Evolutionary conservation across 306 rosid genomes (phyloP).

Genomic region (Lathyrus tuberosus): DNA sequence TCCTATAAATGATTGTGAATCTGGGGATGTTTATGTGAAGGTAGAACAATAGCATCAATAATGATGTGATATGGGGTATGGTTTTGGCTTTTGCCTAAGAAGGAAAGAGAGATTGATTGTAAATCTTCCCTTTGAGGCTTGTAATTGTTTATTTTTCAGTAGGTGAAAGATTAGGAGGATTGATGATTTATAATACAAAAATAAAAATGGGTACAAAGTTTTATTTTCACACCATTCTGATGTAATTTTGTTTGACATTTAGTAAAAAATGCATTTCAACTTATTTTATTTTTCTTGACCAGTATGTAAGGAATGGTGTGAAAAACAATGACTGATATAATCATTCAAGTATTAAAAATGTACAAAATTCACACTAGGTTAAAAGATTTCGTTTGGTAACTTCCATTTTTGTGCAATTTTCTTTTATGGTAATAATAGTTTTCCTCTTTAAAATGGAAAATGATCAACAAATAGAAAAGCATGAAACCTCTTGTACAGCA

Average conservation of each 20-base stretch:
- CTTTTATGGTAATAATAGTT: neutral
- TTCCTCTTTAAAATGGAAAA: slow-evolving; percentile 2
- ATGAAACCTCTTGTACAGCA: neutral
- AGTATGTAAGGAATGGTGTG: neutral
- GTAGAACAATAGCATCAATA: slow-evolving; percentile 13
- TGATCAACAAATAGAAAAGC: neutral
- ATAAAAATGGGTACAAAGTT: neutral
- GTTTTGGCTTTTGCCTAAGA: neutral
- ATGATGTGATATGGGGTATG: neutral
- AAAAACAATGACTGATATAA: neutral
- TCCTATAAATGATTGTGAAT: neutral
- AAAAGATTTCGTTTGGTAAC: too few relatives aligned
- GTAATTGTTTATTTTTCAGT: too few relatives aligned
- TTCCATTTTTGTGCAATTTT: neutral
- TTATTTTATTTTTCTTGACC: neutral
- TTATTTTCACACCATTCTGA: slow-evolving; percentile 9
- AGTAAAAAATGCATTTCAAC: neutral
- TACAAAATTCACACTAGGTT: neutral
- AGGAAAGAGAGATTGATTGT: neutral
- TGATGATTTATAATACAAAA: neutral
- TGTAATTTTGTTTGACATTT: neutral
- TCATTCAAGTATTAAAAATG: neutral
- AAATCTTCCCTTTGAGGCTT: too few relatives aligned
- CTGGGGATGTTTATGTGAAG: slow-evolving; percentile 2
- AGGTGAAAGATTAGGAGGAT: neutral